phyloP scores from a whole-genome alignment of 2,329 filamentous ascomycete species.

The Penicillium sp. region DNA sequence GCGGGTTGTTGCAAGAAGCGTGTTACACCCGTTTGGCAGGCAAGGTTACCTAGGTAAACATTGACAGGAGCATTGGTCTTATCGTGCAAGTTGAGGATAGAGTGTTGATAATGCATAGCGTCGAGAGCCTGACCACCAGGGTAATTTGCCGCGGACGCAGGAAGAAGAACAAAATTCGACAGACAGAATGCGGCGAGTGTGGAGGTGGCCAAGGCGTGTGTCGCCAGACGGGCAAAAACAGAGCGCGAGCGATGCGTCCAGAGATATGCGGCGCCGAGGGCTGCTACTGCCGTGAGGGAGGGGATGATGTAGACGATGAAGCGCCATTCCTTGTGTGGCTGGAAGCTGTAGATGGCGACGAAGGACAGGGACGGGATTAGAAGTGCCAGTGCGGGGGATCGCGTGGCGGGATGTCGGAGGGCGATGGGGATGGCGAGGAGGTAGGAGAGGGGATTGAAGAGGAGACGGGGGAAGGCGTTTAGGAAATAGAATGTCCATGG shows the following conservation, averaged over 20 bases:
- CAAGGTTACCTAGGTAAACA: slow-evolving; percentile 53
- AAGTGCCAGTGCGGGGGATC: slow-evolving; percentile 44
- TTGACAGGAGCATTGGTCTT: background rate
- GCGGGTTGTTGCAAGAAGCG: slow-evolving; percentile 45
- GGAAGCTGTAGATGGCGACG: slow-evolving; percentile 69
- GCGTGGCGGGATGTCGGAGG: slow-evolving; percentile 46
- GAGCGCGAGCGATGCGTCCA: slow-evolving; percentile 59
- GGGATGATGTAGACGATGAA: slow-evolving; percentile 89
- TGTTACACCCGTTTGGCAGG: slow-evolving; percentile 56
- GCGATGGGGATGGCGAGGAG: slow-evolving; percentile 45
- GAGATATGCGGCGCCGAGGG: slow-evolving; percentile 63
- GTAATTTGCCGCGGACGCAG: slow-evolving; percentile 82
- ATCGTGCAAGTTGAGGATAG: background rate
- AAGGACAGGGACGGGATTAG: slow-evolving; percentile 62
- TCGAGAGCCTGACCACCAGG: slow-evolving; percentile 74
- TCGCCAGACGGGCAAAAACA: slow-evolving; percentile 47
- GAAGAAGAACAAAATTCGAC: slow-evolving; percentile 62
- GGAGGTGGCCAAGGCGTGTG: slow-evolving; percentile 51
- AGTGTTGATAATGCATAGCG: slow-evolving; percentile 29
- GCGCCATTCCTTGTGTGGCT: slow-evolving; percentile 91
- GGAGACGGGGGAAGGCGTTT: slow-evolving; percentile 68
- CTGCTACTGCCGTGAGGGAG: slow-evolving; percentile 65
- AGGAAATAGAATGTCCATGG: slow-evolving; percentile 81
- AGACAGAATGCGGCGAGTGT: slow-evolving; percentile 52
- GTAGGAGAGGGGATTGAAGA: slow-evolving; percentile 67